Conservation (phyloP, 345 rosid genomes). For the Pistacia atlantica region DNA sequence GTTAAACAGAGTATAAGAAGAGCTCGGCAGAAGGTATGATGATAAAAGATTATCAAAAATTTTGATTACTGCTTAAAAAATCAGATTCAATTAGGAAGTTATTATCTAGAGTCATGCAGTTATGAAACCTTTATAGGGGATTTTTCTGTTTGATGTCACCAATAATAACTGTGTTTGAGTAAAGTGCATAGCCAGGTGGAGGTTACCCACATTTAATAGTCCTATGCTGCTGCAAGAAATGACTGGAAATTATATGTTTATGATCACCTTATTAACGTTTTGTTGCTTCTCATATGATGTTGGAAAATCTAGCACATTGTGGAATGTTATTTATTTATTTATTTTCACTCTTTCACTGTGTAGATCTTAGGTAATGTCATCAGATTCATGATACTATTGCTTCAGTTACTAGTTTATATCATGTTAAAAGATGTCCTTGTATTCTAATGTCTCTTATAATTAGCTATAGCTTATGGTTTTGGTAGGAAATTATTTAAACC, state of each 20-base stretch:
- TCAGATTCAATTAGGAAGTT: background rate
- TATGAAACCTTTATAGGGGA: background rate
- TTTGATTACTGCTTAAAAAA: background rate
- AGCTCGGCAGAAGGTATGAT: conserved; percentile 79
- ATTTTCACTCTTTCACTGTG: background rate
- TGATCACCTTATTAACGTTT: background rate
- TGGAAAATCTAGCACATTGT: background rate
- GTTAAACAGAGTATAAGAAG: conserved; percentile 93
- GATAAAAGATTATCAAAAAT: background rate
- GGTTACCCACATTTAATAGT: background rate
- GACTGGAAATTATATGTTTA: background rate
- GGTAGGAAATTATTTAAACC: background rate
- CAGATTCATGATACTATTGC: background rate
- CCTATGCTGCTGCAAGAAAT: background rate
- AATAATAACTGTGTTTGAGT: background rate
- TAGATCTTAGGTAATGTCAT: background rate
- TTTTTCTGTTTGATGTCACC: background rate
- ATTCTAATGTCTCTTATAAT: background rate
- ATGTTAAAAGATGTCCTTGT: background rate
- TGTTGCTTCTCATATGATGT: background rate
- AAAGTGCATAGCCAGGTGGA: background rate
- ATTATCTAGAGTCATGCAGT: background rate
- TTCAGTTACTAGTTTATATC: background rate
- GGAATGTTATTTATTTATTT: background rate
- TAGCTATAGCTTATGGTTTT: background rate